Percentiles rank a stretch among this genome's conserved stretches.
phyloP scores from a whole-genome alignment of 257 asterid species.

The Ilex aquifolium region DNA sequence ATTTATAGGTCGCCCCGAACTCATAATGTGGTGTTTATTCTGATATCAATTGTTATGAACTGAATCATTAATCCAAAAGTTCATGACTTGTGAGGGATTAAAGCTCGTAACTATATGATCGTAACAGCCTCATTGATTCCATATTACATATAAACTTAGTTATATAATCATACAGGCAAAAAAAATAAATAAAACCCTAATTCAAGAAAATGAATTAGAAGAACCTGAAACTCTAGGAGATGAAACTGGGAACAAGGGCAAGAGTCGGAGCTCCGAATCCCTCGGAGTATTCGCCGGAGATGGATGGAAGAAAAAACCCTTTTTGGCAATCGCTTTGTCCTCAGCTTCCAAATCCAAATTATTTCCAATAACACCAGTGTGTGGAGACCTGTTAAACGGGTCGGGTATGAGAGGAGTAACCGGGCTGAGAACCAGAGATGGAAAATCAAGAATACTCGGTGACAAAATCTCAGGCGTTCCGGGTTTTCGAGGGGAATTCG shows the following conservation, averaged over 20 bases:
- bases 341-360: slow-evolving; percentile 56
- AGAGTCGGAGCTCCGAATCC: slow-evolving; percentile 81
- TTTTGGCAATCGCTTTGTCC: slow-evolving; percentile 70
- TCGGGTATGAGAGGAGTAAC: slow-evolving; percentile 84
- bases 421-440: slow-evolving; percentile 83
- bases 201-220: slow-evolving; percentile 38
- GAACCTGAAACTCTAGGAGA: slow-evolving; percentile 72
- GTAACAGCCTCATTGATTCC: slow-evolving; percentile 23
- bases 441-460: slow-evolving; percentile 84
- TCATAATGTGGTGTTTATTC: too few relatives aligned
- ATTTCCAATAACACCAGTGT: slow-evolving; percentile 14
- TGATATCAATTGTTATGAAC: too few relatives aligned
- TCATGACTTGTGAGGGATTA: too few relatives aligned
- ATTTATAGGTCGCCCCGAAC: too few relatives aligned
- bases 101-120: too few relatives aligned
- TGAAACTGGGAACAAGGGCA: slow-evolving; percentile 77
- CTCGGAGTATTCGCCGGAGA: slow-evolving; percentile 80
- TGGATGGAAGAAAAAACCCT: slow-evolving; percentile 76
- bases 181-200: slow-evolving; percentile 1
- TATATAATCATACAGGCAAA: slow-evolving; percentile 23
- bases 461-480: slow-evolving; percentile 58
- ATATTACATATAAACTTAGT: slow-evolving; percentile 39
- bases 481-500: slow-evolving; percentile 56
- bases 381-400: slow-evolving; percentile 55
- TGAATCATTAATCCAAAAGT: too few relatives aligned